Conservation (phyloP, 768 basidiomycete species). For the Termitomyces sp. region DNA sequence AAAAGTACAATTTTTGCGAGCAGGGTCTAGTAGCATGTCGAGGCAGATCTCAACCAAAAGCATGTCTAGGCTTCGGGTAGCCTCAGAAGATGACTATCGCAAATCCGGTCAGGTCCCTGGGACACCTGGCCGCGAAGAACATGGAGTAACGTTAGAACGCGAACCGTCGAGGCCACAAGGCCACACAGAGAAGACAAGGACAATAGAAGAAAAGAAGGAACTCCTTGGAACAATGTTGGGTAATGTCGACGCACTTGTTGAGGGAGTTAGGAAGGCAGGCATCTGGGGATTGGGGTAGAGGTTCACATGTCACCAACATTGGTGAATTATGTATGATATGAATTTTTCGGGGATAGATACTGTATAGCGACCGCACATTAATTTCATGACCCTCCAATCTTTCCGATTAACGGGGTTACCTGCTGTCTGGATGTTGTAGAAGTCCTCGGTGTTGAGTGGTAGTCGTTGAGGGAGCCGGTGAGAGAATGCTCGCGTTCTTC, state of each 20-base stretch:
- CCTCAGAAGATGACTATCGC: conserved; percentile 16
- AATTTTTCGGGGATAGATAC: background rate
- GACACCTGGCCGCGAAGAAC: conserved; percentile 3
- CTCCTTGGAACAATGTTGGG: conserved; percentile 78
- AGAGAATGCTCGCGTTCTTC: background rate
- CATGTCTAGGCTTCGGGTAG: conserved; percentile 14
- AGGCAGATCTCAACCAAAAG: conserved; percentile 11
- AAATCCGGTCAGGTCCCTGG: conserved; percentile 4
- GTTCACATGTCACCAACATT: background rate
- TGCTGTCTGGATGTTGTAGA: conserved; percentile 36
- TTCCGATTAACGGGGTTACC: conserved; percentile 46
- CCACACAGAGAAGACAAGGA: conserved; percentile 30
- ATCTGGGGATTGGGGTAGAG: conserved; percentile 69
- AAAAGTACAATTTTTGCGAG: conserved; percentile 28
- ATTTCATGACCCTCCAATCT: conserved; percentile 20
- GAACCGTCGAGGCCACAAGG: conserved; percentile 8
- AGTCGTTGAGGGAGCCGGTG: background rate
- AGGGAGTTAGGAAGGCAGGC: conserved; percentile 80
- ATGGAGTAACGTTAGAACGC: conserved; percentile 6
- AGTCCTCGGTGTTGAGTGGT: conserved; percentile 33
- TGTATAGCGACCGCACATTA: background rate
- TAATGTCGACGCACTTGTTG: conserved; percentile 88
- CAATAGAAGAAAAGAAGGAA: conserved; percentile 81
- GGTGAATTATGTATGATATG: background rate
- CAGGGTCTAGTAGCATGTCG: conserved; percentile 13